These are phyloP conservation scores for Wickerhamomyces chambardii DNA, from an alignment of 805 yeast species.

Conservation along the genomic window DNA sequence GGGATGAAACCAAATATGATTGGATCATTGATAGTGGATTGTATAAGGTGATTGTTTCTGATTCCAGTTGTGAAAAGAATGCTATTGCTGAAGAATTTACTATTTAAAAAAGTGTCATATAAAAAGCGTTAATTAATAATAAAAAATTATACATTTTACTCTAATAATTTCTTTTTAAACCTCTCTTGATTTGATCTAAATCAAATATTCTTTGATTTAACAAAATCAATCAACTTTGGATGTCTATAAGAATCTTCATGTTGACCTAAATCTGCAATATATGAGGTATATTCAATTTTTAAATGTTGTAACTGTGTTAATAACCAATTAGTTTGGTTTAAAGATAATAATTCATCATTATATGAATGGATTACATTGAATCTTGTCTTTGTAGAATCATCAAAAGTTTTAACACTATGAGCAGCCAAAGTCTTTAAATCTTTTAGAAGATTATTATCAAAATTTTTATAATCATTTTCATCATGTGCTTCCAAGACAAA, in stretches of 20 bases:
- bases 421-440: constrained; percentile 1
- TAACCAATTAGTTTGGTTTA: constrained; percentile 38
- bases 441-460: constrained; percentile 12
- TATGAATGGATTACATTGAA: constrained; percentile 52
- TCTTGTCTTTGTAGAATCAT: too few relatives aligned
- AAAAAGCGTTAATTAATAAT: too few relatives aligned
- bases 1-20: constrained; percentile 30
- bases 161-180: too few relatives aligned
- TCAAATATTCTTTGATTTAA: too few relatives aligned
- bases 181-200: too few relatives aligned
- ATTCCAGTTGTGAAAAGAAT: too few relatives aligned
- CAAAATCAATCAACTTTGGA: constrained; percentile 25
- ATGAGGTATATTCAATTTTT: constrained; percentile 10
- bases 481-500: constrained; percentile 56
- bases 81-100: too few relatives aligned
- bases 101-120: too few relatives aligned
- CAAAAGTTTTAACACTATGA: constrained; percentile 10
- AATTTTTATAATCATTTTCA: constrained; percentile 14
- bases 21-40: constrained; percentile 42
- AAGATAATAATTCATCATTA: constrained; percentile 55
- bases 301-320: constrained; percentile 20
- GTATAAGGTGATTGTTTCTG: constrained; percentile 33
- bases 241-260: constrained; percentile 59
- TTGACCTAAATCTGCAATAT: constrained; percentile 37
- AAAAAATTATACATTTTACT: too few relatives aligned